Conservation (phyloP, 1,139 yeast genomes). For the Debaryomyces psychrophilus region DNA sequence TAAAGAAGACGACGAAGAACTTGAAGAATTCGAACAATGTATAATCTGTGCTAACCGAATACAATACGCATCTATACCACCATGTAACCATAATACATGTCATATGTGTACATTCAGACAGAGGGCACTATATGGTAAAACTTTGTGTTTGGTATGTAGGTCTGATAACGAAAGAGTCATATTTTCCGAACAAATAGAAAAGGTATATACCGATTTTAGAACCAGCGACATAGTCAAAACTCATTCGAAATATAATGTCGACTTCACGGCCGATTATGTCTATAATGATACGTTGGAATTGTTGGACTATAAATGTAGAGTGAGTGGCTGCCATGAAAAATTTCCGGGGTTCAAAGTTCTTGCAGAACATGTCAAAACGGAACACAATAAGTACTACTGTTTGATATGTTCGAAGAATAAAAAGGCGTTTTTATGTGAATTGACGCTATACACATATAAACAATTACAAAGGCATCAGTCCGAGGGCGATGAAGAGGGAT, state of each 20-base stretch:
- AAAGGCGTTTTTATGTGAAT: conserved; percentile 75
- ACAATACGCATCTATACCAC: conserved; percentile 65
- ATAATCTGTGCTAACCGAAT: conserved; percentile 83
- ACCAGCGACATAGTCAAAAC: conserved; percentile 32
- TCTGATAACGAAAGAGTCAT: conserved; percentile 64
- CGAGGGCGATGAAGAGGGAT: conserved; percentile 71
- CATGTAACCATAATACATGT: conserved; percentile 86
- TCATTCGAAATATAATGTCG: conserved; percentile 51
- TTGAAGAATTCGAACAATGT: conserved; percentile 52
- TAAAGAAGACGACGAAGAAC: conserved; percentile 31
- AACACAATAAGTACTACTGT: conserved; percentile 69
- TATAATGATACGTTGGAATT: conserved; percentile 51
- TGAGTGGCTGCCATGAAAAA: conserved; percentile 51
- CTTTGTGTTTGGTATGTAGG: conserved; percentile 80
- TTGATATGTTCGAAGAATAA: conserved; percentile 74
- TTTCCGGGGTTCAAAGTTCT: conserved; percentile 57
- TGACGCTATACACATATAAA: conserved; percentile 61
- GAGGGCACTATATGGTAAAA: conserved; percentile 75
- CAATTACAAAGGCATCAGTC: conserved; percentile 71
- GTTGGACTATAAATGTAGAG: conserved; percentile 61
- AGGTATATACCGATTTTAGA: conserved; percentile 42
- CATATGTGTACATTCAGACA: conserved; percentile 82
- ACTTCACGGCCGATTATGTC: conserved; percentile 52
- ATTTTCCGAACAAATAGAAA: conserved; percentile 51
- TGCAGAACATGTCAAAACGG: conserved; percentile 63